Evolutionary conservation across 1,139 yeast genomes (phyloP).

Genomic region (Taiozyma sp.): DNA sequence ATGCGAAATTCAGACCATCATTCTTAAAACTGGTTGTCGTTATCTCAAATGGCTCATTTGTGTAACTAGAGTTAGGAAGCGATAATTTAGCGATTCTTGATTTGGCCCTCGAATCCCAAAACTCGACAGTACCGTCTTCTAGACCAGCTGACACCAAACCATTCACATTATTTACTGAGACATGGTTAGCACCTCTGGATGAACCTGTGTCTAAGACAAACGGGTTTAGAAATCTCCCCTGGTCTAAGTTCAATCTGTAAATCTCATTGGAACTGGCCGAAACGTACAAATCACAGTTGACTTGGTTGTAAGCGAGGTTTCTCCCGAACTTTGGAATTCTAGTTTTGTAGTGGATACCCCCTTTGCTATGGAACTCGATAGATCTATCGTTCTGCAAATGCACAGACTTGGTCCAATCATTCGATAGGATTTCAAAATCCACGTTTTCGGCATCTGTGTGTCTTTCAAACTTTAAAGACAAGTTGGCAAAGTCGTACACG

Average conservation of each 20-base stretch:
- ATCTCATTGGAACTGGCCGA: conserved; percentile 89
- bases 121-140: conserved; percentile 84
- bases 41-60: conserved; percentile 36
- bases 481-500: conserved; percentile 88
- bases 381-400: conserved; percentile 92
- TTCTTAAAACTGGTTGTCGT: conserved; percentile 69
- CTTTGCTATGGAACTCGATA: conserved; percentile 90
- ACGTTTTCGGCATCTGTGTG: conserved; percentile 97
- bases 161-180: conserved; percentile 73
- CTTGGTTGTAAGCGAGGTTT: conserved; percentile 68
- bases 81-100: conserved; percentile 73
- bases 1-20: conserved; percentile 88
- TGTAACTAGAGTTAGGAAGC: conserved; percentile 30
- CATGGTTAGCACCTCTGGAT: conserved; percentile 54
- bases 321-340: conserved; percentile 96
- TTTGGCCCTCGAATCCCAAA: conserved; percentile 96
- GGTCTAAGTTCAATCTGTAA: conserved; percentile 85
- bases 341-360: conserved; percentile 84
- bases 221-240: conserved; percentile 90
- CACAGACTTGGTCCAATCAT: conserved; percentile 97
- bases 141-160: conserved; percentile 83
- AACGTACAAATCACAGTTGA: conserved; percentile 77
- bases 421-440: conserved; percentile 76
- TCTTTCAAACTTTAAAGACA: conserved; percentile 88
- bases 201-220: conserved; percentile 58